Evolutionary conservation across 352 stramenopile genomes (phyloP).

Genomic region (Pythium chondricola): DNA sequence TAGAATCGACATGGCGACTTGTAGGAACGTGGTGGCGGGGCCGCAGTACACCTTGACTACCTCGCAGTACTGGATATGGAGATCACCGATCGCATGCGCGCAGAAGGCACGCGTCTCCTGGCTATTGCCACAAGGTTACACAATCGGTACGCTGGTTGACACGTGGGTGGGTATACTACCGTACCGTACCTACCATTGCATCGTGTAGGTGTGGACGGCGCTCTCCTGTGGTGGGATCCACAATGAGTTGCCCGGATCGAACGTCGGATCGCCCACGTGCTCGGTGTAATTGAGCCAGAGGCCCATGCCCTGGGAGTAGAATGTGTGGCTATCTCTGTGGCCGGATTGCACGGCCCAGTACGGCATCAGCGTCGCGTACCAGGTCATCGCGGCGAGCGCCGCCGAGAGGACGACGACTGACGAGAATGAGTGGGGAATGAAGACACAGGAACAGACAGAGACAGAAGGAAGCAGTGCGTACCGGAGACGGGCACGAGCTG

Average conservation of each 20-base stretch:
- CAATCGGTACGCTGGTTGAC: slow-evolving; percentile 1
- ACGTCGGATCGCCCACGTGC: slow-evolving; percentile 54
- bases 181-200: slow-evolving; percentile 44
- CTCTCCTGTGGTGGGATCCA: slow-evolving; percentile 66
- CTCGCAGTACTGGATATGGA: slow-evolving; percentile 71
- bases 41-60: slow-evolving; percentile 72
- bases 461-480: too few species aligned
- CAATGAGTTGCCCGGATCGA: slow-evolving; percentile 72
- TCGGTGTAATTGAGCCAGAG: slow-evolving; percentile 83
- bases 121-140: slow-evolving; percentile 14
- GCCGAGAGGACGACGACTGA: slow-evolving; percentile 47
- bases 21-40: slow-evolving; percentile 41
- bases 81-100: slow-evolving; percentile 40
- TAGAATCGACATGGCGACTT: slow-evolving; percentile 46
- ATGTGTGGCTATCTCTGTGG: slow-evolving; percentile 28
- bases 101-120: slow-evolving; percentile 37
- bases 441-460: too few species aligned
- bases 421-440: too few species aligned
- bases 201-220: slow-evolving; percentile 41
- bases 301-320: slow-evolving; percentile 74
- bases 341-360: slow-evolving; percentile 64
- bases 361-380: slow-evolving; percentile 67
- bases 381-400: slow-evolving; percentile 40
- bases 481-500: too few species aligned
- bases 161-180: not conserved